Conservation (phyloP, 352 stramenopile genomes). For the Phytopythium vexans region DNA sequence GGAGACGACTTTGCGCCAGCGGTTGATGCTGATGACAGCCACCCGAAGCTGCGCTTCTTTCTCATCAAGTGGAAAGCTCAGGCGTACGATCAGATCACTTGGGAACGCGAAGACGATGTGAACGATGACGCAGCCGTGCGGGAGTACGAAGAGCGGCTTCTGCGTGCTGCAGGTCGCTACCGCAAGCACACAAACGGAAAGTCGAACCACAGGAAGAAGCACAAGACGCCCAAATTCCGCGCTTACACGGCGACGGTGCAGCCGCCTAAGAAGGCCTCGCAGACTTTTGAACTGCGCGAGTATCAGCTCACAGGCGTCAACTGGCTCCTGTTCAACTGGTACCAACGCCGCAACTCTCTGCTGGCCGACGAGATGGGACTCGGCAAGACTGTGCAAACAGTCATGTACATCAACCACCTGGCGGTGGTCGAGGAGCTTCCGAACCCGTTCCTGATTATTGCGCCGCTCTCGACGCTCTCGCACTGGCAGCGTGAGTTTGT, state of each 20-base stretch:
- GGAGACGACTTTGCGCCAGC: conserved; percentile 64
- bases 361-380: conserved; percentile 99
- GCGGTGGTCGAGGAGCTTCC: conserved; percentile 91
- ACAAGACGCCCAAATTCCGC: conserved; percentile 62
- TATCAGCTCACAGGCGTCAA: conserved; percentile 99
- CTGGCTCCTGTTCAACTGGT: conserved; percentile 99
- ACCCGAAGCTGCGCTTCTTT: conserved; percentile 88
- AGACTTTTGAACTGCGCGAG: conserved; percentile 90
- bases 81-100: conserved; percentile 97
- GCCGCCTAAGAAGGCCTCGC: conserved; percentile 53
- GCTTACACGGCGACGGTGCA: conserved; percentile 61
- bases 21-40: conserved; percentile 17
- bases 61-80: conserved; percentile 99
- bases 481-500: conserved; percentile 97
- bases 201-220: conserved; percentile 35
- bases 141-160: conserved; percentile 76
- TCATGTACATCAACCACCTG: conserved; percentile 96
- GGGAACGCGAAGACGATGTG: conserved; percentile 97
- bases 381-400: conserved; percentile 95
- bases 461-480: conserved; percentile 96
- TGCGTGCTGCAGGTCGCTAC: conserved; percentile 45
- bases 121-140: conserved; percentile 74
- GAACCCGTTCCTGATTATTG: conserved; percentile 97
- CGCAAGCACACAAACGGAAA: conserved; percentile 16
- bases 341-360: conserved; percentile 97